Evolutionary conservation across 148 eudicot species (phyloP).

Genomic region (Gaultheria prostrata): DNA sequence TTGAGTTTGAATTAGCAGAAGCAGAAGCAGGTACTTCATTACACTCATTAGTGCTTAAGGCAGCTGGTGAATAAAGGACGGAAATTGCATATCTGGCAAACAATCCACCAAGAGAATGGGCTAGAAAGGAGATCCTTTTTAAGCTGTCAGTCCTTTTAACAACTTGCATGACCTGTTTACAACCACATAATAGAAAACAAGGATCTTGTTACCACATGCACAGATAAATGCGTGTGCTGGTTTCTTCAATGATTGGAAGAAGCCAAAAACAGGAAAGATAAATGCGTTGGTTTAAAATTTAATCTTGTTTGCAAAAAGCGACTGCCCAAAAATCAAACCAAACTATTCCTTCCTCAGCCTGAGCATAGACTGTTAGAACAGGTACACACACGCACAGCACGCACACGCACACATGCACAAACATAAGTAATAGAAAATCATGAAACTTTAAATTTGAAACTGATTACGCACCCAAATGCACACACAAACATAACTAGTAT

Average conservation of each 20-base stretch:
- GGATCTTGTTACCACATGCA: slow-evolving; percentile 3
- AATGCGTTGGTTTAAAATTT: background rate
- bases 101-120: slow-evolving; percentile 98
- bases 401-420: background rate
- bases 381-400: background rate
- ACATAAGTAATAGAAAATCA: background rate
- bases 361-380: slow-evolving; percentile 1
- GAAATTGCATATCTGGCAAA: slow-evolving; percentile 87
- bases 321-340: background rate
- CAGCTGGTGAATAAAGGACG: slow-evolving; percentile 52
- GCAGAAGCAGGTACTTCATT: slow-evolving; percentile 22
- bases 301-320: background rate
- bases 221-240: background rate
- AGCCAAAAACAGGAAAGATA: background rate
- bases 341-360: background rate
- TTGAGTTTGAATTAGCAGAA: slow-evolving; percentile 23
- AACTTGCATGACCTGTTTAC: slow-evolving; percentile 64
- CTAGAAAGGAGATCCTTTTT: slow-evolving; percentile 83
- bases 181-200: slow-evolving; percentile 6
- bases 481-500: background rate
- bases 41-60: slow-evolving; percentile 21
- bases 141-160: slow-evolving; percentile 68
- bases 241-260: background rate
- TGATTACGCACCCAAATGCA: slow-evolving; percentile 4
- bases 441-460: background rate